Percentiles rank a stretch among this genome's conserved stretches.
Conservation (phyloP, 768 basidiomycete species). For the Rhodotorula kratochvilovae region DNA sequence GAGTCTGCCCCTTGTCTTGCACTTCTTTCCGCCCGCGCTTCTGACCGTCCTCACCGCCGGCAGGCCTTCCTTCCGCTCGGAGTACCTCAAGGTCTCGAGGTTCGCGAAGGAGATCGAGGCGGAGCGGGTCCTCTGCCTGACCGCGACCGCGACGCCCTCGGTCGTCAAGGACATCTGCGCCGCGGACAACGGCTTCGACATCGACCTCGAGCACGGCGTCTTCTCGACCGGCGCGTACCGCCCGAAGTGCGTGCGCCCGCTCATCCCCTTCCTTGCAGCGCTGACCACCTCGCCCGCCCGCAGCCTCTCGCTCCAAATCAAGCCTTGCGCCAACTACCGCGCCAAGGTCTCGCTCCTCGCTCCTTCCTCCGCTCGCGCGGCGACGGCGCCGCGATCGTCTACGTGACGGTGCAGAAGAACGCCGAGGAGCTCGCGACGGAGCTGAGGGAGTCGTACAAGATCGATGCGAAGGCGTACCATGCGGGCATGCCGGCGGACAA, state of each 20-base stretch:
- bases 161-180: slow-evolving; percentile 54
- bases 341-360: slow-evolving; percentile 50
- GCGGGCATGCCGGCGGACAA: slow-evolving; percentile 50
- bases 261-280: too few relatives aligned
- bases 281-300: neutral
- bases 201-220: slow-evolving; percentile 49
- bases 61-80: slow-evolving; percentile 50
- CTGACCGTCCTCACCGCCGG: neutral
- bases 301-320: slow-evolving; percentile 36
- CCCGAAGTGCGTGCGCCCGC: slow-evolving; percentile 47
- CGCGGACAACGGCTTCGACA: slow-evolving; percentile 47
- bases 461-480: slow-evolving; percentile 50
- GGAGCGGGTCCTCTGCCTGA: slow-evolving; percentile 52
- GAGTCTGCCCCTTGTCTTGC: neutral
- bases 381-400: slow-evolving; percentile 52
- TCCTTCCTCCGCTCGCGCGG: slow-evolving; percentile 49
- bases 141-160: slow-evolving; percentile 50
- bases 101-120: slow-evolving; percentile 54
- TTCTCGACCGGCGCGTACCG: slow-evolving; percentile 54
- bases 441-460: slow-evolving; percentile 41
- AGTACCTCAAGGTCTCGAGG: slow-evolving; percentile 51
- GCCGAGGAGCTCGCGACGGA: slow-evolving; percentile 49
- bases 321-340: slow-evolving; percentile 46
- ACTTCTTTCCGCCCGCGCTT: too few relatives aligned
- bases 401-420: slow-evolving; percentile 53